Percentiles rank a stretch among this genome's conserved stretches.
Evolutionary conservation across 202 grass and related monocot genomes (phyloP).

Genomic region (Bolboschoenoplectus hybrid): DNA sequence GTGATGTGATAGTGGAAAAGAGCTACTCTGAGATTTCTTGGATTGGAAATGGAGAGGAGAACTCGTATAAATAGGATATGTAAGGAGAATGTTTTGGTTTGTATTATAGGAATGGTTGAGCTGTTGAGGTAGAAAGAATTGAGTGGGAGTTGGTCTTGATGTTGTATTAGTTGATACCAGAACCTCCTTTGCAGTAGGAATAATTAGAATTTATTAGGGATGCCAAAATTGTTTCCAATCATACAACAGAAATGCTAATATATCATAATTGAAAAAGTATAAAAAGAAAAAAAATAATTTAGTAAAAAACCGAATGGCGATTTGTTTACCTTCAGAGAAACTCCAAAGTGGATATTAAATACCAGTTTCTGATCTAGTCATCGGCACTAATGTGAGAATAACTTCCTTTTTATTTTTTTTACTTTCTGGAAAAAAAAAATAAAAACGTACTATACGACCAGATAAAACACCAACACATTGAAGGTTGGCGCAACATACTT

Average conservation of each 20-base stretch:
- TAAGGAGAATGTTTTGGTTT: not conserved
- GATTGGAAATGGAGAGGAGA: slow-evolving; percentile 3
- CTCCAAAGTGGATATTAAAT: not conserved
- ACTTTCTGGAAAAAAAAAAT: not conserved
- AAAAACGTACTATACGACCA: not conserved
- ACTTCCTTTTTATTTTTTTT: not conserved
- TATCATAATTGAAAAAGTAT: not conserved
- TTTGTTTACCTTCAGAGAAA: not conserved
- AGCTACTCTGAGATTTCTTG: not conserved
- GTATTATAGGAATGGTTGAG: slow-evolving; percentile 31
- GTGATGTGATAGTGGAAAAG: slow-evolving; percentile 12
- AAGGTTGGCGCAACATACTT: not conserved
- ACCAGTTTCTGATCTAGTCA: not conserved
- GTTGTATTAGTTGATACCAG: slow-evolving; percentile 35
- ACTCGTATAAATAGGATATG: slow-evolving; percentile 46
- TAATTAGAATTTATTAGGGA: not conserved
- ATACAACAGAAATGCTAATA: not conserved
- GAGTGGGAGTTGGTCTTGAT: slow-evolving; percentile 52
- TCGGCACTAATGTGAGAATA: not conserved
- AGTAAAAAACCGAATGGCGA: not conserved
- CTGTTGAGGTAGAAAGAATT: not conserved
- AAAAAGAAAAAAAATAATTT: not conserved
- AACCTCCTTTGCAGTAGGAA: slow-evolving; percentile 26
- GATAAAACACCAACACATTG: not conserved
- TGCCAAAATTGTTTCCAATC: not conserved